Conservation (phyloP, 495 filamentous ascomycete species). For the Elasticomyces elasticus region DNA sequence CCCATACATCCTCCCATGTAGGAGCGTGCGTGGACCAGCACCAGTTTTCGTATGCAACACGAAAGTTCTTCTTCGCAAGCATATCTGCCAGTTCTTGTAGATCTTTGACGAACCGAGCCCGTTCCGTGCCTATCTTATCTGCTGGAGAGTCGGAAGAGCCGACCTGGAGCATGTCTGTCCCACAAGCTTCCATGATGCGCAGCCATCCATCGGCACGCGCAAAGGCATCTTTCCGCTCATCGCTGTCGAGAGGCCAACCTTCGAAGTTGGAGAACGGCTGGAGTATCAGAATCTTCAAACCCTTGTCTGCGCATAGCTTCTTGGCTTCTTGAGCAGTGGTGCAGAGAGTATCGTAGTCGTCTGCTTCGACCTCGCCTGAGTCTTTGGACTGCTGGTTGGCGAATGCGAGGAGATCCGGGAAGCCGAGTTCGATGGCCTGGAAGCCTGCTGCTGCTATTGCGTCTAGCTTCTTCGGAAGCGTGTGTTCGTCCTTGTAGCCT, state of each 20-base stretch:
- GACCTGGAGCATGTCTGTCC: constrained; percentile 68
- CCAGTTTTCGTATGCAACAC: constrained; percentile 76
- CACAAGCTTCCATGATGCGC: constrained; percentile 58
- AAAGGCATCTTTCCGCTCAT: constrained; percentile 56
- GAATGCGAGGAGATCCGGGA: constrained; percentile 63
- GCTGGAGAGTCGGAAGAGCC: constrained; percentile 55
- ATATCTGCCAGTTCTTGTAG: constrained; percentile 55
- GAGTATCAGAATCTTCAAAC: constrained; percentile 58
- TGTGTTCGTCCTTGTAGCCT: constrained; percentile 41
- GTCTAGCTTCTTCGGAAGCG: constrained; percentile 53
- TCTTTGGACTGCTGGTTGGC: constrained; percentile 35
- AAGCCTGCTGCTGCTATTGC: constrained; percentile 60
- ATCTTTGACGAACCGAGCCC: constrained; percentile 47
- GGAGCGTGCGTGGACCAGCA: constrained; percentile 69
- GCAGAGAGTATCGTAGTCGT: constrained; percentile 49
- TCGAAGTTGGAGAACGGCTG: constrained; percentile 78
- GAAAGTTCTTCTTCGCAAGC: constrained; percentile 44
- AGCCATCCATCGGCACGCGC: constrained; percentile 58
- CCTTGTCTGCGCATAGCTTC: constrained; percentile 41
- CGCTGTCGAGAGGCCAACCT: constrained; percentile 53
- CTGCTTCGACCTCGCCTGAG: constrained; percentile 36
- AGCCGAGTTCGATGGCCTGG: constrained; percentile 60
- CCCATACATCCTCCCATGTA: constrained; percentile 57
- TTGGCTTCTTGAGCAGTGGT: constrained; percentile 43
- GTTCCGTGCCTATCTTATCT: constrained; percentile 39